Evolutionary conservation across 495 filamentous ascomycete genomes (phyloP).

Genomic region (Geoglossum glabrum): DNA sequence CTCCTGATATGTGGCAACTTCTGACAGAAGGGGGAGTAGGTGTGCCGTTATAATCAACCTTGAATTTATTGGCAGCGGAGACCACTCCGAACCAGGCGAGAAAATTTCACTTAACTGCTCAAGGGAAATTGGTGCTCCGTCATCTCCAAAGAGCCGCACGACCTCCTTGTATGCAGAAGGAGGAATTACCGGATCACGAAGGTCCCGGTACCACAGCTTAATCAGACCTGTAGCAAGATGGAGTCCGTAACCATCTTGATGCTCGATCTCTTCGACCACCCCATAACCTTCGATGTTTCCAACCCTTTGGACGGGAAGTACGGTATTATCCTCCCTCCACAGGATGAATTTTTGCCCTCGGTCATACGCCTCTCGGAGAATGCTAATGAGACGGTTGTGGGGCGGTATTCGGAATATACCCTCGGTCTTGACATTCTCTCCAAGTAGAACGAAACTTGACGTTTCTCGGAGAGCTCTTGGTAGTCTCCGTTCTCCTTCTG

Average conservation of each 20-base stretch:
- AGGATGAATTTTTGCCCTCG: slow-evolving; percentile 29
- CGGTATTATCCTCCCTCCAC: slow-evolving; percentile 22
- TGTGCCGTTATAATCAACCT: slow-evolving; percentile 27
- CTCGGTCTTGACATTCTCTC: slow-evolving; percentile 23
- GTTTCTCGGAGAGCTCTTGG: slow-evolving; percentile 31
- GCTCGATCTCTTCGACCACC: slow-evolving; percentile 21
- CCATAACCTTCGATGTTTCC: slow-evolving; percentile 11
- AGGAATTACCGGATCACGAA: slow-evolving; percentile 30
- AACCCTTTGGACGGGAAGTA: slow-evolving; percentile 14
- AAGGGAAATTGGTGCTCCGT: slow-evolving; percentile 9
- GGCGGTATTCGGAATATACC: slow-evolving; percentile 32
- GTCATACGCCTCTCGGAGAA: slow-evolving; percentile 32
- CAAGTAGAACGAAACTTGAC: slow-evolving; percentile 27
- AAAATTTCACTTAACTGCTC: slow-evolving; percentile 17
- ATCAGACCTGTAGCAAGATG: slow-evolving; percentile 29
- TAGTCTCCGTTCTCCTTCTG: slow-evolving; percentile 21
- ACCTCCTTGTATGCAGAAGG: slow-evolving; percentile 21
- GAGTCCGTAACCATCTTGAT: slow-evolving; percentile 28
- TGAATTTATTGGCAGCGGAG: slow-evolving; percentile 18
- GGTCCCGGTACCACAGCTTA: slow-evolving; percentile 34
- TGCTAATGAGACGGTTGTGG: slow-evolving; percentile 23
- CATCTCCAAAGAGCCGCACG: slow-evolving; percentile 16
- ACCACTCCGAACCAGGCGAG: slow-evolving; percentile 19
- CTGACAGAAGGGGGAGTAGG: slow-evolving; percentile 29
- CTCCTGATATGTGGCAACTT: slow-evolving; percentile 20